phyloP scores from a whole-genome alignment of 139 green algal genomes.

The Closterium sp. region DNA sequence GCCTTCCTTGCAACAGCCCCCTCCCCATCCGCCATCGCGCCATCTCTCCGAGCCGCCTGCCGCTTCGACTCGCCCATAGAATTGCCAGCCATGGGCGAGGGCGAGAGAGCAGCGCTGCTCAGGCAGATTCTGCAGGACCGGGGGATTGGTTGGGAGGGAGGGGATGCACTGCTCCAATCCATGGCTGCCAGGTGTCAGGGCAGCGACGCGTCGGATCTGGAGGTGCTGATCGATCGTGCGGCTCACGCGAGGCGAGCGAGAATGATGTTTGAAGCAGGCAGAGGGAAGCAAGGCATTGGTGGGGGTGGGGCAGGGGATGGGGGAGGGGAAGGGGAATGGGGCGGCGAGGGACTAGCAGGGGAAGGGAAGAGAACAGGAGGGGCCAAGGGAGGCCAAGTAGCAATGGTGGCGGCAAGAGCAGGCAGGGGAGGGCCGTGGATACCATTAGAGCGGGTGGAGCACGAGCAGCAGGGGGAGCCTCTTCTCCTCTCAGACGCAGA shows the following conservation, averaged over 20 bases:
- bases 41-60: not conserved
- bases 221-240: constrained; percentile 39
- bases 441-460: no score
- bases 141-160: not conserved
- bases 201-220: constrained; percentile 38
- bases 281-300: not conserved
- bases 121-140: not conserved
- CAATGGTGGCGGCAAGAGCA: not conserved
- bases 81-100: constrained; percentile 9
- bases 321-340: not conserved
- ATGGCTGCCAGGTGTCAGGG: constrained; percentile 18
- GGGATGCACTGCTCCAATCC: not conserved
- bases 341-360: not conserved
- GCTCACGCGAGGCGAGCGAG: constrained; percentile 5
- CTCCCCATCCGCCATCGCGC: not conserved
- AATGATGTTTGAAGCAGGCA: not conserved
- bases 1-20: constrained; percentile 16
- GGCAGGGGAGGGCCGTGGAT: no score
- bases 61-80: constrained; percentile 37
- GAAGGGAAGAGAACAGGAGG: not conserved
- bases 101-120: constrained; percentile 33
- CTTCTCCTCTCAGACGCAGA: constrained; percentile 14
- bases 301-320: not conserved
- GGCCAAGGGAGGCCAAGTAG: not conserved
- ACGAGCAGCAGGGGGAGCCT: no score